A percentile compares a stretch with the other conserved stretches of the same genome.
phyloP scores from a whole-genome alignment of 202 grass and related monocot genomes.

The Schoenoplectus triqueter region DNA sequence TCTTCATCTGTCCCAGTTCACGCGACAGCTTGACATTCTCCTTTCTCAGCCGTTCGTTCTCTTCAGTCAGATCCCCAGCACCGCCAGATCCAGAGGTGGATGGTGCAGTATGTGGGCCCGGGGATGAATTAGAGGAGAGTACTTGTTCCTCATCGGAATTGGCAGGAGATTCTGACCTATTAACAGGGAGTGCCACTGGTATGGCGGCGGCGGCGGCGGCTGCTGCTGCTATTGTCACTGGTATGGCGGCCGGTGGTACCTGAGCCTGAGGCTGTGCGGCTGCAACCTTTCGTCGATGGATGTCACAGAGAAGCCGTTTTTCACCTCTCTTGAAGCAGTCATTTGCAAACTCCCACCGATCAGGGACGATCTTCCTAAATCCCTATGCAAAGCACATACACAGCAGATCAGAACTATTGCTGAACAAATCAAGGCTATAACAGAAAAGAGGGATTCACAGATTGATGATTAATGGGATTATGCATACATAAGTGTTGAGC shows the following conservation, averaged over 20 bases:
- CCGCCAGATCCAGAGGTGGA: constrained; percentile 34
- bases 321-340: constrained; percentile 77
- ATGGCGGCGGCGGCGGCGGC: constrained; percentile 33
- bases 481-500: constrained; percentile 81
- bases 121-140: constrained; percentile 72
- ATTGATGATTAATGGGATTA: neutral
- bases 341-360: constrained; percentile 96
- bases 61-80: constrained; percentile 55
- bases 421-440: neutral
- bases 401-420: neutral
- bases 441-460: neutral
- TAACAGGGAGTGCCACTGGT: constrained; percentile 42
- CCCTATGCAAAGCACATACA: constrained; percentile 45
- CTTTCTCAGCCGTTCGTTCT: constrained; percentile 64
- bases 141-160: constrained; percentile 75
- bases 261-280: neutral
- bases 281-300: constrained; percentile 69
- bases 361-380: constrained; percentile 82
- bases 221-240: constrained; percentile 1
- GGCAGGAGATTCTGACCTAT: constrained; percentile 46
- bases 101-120: constrained; percentile 35
- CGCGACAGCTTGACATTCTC: constrained; percentile 74
- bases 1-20: constrained; percentile 81
- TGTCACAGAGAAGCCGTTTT: constrained; percentile 69
- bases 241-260: neutral